A percentile compares a stretch with the other conserved stretches of the same genome.
phyloP scores from a whole-genome alignment of 2,329 filamentous ascomycete genomes.

The Falciphora oryzae region DNA sequence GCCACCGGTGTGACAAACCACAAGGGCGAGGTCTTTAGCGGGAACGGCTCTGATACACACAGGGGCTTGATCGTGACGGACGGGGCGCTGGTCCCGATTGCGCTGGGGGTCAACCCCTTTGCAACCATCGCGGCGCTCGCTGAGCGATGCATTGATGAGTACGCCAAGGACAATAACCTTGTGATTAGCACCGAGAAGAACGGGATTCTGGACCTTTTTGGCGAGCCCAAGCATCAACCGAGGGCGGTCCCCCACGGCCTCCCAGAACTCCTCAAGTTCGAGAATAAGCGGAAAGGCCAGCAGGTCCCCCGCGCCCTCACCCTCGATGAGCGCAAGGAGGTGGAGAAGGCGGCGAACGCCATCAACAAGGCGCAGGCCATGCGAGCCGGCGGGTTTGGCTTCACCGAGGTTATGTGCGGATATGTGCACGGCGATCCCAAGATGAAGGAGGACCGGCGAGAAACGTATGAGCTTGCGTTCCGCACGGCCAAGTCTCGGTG shows the following conservation, averaged over 20 bases:
- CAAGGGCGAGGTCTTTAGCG: constrained; percentile 52
- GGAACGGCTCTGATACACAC: constrained; percentile 44
- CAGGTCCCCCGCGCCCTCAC: constrained; percentile 15
- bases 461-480: constrained; percentile 48
- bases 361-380: constrained; percentile 37
- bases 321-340: constrained; percentile 30
- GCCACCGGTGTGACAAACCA: constrained; percentile 55
- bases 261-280: constrained; percentile 11
- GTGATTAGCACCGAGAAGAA: constrained; percentile 40
- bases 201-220: constrained; percentile 48
- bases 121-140: constrained; percentile 65
- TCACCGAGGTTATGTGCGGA: constrained; percentile 60
- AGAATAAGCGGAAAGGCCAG: constrained; percentile 15
- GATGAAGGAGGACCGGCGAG: constrained; percentile 36
- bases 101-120: constrained; percentile 61
- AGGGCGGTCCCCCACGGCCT: constrained; percentile 4
- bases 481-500: constrained; percentile 47
- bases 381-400: constrained; percentile 47
- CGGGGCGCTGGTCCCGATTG: constrained; percentile 53
- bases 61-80: constrained; percentile 57
- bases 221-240: constrained; percentile 35
- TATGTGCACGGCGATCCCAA: constrained; percentile 44
- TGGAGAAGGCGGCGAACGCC: constrained; percentile 29
- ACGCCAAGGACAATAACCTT: constrained; percentile 35
- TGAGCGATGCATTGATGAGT: constrained; percentile 53